Percentiles rank a stretch among this genome's conserved stretches.
Conservation (phyloP, 2,329 filamentous ascomycete genomes). For the Lachnellula hyalina region DNA sequence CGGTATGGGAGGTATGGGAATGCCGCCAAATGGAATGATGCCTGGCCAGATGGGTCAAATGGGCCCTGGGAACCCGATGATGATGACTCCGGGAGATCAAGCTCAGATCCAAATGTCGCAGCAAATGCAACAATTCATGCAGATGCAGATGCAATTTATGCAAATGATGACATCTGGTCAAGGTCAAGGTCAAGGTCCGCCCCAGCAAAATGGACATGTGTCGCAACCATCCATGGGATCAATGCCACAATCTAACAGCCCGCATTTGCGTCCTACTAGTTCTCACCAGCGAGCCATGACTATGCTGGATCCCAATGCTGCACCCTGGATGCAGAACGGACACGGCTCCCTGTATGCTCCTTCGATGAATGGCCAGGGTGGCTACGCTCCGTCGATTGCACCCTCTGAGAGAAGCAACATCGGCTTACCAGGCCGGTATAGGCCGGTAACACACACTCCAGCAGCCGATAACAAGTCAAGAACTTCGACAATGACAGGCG, state of each 20-base stretch:
- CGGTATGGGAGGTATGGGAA: conserved; percentile 32
- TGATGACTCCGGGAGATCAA: conserved; percentile 56
- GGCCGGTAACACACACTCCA: conserved; percentile 71
- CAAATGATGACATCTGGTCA: conserved; percentile 59
- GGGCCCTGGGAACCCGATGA: conserved; percentile 27
- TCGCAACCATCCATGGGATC: conserved; percentile 21
- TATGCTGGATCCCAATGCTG: conserved; percentile 68
- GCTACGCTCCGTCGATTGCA: conserved; percentile 86
- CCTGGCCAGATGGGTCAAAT: conserved; percentile 30
- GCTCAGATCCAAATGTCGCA: conserved; percentile 75
- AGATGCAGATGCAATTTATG: conserved; percentile 94
- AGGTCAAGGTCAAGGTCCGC: conserved; percentile 13
- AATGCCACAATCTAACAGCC: conserved; percentile 20
- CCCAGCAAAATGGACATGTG: conserved; percentile 20
- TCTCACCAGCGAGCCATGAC: conserved; percentile 62
- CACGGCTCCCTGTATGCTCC: conserved; percentile 42
- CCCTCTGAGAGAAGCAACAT: conserved; percentile 94
- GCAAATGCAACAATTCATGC: conserved; percentile 83
- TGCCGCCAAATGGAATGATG: conserved; percentile 23
- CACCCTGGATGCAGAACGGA: conserved; percentile 49
- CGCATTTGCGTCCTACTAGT: conserved; percentile 17
- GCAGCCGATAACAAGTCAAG: conserved; percentile 30
- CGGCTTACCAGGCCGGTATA: conserved; percentile 82
- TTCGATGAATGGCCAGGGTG: conserved; percentile 44
- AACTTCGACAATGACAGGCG: conserved; percentile 29